Evolutionary conservation across 1,284 basidiomycete genomes (phyloP).

Genomic region (Papiliotrema laurentii): DNA sequence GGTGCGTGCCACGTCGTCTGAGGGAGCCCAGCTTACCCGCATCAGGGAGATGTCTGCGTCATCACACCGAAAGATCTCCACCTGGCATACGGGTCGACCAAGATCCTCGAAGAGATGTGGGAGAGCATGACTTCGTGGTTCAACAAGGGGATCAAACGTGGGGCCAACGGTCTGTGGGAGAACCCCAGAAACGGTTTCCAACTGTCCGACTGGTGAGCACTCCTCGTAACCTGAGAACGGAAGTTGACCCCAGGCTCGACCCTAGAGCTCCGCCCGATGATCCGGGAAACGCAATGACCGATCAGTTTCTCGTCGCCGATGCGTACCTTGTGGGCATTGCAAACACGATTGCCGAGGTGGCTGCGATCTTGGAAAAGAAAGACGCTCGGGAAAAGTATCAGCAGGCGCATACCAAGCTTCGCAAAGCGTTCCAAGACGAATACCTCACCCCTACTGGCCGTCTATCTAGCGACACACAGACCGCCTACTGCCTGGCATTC

Average conservation of each 20-base stretch:
- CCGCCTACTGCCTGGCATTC: constrained; percentile 26
- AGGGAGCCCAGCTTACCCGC: neutral
- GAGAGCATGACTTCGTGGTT: constrained; percentile 29
- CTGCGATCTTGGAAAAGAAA: constrained; percentile 3
- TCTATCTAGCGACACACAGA: constrained; percentile 32
- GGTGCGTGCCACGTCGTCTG: constrained; percentile 2
- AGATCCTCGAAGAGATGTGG: constrained; percentile 19
- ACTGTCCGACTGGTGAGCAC: constrained; percentile 28
- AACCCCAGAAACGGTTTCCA: constrained; percentile 15
- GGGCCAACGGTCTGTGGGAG: constrained; percentile 18
- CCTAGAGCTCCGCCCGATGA: constrained; percentile 25
- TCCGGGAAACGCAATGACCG: constrained; percentile 19
- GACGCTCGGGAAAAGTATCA: neutral
- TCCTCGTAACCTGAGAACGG: neutral
- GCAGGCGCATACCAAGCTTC: constrained; percentile 14
- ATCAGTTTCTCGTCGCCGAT: constrained; percentile 7
- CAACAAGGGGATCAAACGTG: constrained; percentile 24
- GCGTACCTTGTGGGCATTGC: constrained; percentile 17
- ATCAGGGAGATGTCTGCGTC: constrained; percentile 27
- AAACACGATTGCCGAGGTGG: constrained; percentile 4
- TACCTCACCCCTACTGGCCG: constrained; percentile 30
- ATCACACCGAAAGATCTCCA: constrained; percentile 27
- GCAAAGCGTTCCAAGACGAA: constrained; percentile 19
- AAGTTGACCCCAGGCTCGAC: constrained; percentile 18
- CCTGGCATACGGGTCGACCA: constrained; percentile 17